Evolutionary conservation across 352 stramenopile genomes (phyloP).

Genomic region (Globisporangium alternatum): DNA sequence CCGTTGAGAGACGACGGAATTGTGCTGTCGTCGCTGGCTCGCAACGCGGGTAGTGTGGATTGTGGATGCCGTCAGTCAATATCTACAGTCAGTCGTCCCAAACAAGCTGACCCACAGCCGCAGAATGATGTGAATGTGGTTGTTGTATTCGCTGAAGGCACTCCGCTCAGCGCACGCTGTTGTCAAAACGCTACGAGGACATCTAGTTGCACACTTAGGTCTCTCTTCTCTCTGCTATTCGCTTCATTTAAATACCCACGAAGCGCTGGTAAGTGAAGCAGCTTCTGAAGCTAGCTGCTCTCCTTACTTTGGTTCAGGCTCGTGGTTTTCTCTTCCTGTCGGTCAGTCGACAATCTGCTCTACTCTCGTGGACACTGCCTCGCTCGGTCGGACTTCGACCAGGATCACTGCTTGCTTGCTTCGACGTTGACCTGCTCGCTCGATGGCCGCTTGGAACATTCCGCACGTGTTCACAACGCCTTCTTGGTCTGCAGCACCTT

Average conservation of each 20-base stretch:
- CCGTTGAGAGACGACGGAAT: background rate
- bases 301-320: background rate
- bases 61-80: background rate
- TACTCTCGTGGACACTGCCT: background rate
- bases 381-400: background rate
- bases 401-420: background rate
- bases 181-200: conserved; percentile 1
- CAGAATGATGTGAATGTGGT: background rate
- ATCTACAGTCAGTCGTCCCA: background rate
- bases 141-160: background rate
- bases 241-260: background rate
- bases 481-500: background rate
- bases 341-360: background rate
- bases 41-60: background rate
- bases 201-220: conserved; percentile 3
- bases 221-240: background rate
- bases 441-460: background rate
- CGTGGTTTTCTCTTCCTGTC: background rate
- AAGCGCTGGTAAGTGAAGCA: too few species aligned
- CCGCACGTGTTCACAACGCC: background rate
- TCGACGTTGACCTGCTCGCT: background rate
- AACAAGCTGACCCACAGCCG: too few species aligned
- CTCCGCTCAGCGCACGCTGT: background rate
- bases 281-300: too few species aligned
- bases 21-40: background rate